A percentile compares a stretch with the other conserved stretches of the same genome.
phyloP scores from a whole-genome alignment of 441 rosid genomes.

The Pelargonium hybrid region DNA sequence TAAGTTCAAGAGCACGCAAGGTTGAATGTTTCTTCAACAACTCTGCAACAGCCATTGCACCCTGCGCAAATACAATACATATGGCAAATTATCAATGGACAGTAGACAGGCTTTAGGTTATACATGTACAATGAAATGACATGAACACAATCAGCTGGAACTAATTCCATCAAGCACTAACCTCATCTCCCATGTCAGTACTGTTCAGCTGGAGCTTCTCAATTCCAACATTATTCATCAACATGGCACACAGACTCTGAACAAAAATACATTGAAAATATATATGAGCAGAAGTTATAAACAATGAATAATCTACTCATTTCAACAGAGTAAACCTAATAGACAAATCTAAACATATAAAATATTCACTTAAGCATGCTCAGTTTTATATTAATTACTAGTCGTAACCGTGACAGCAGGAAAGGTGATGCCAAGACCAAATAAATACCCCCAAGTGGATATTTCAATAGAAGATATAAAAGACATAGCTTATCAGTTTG shows the following conservation, averaged over 20 bases:
- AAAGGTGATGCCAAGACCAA: neutral
- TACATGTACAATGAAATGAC: neutral
- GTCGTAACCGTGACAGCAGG: neutral
- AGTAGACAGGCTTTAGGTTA: constrained; percentile 1
- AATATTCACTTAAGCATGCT: neutral
- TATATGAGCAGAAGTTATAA: neutral
- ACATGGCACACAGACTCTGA: constrained; percentile 61
- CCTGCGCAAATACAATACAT: constrained; percentile 36
- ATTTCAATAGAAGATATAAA: neutral
- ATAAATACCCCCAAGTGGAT: neutral
- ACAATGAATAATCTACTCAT: neutral
- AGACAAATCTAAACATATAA: neutral
- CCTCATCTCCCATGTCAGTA: constrained; percentile 77
- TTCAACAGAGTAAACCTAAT: neutral
- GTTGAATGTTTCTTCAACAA: constrained; percentile 65
- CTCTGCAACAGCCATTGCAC: constrained; percentile 80
- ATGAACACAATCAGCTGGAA: constrained; percentile 1
- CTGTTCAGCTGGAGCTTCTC: constrained; percentile 82
- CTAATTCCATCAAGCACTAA: constrained; percentile 24
- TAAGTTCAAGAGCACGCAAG: constrained; percentile 68
- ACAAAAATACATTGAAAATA: constrained; percentile 10
- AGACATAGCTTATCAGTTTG: neutral
- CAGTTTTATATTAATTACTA: neutral
- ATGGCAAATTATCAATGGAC: constrained; percentile 9
- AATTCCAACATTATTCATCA: constrained; percentile 56